Evolutionary conservation across 2,329 filamentous ascomycete genomes (phyloP), one percentile per base, ranked within the genome.

Genomic region (Ceratocystis variospora): DNA sequence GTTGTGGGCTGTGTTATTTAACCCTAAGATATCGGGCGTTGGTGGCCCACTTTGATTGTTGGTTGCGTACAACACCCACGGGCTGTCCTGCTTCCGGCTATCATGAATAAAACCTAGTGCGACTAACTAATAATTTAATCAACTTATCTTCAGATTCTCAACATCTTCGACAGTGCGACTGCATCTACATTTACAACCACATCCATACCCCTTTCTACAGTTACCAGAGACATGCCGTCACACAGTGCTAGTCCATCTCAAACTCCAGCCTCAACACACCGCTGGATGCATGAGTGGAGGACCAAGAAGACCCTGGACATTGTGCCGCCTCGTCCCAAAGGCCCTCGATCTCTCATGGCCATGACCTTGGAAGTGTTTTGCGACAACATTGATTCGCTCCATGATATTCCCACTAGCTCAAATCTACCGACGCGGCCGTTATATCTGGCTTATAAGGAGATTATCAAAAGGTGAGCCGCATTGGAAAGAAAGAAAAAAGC

Each of bases 321-420:
- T 2, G 15, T 17, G 7, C 44, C 46, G 5, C 50, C 33, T 15
- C n/a, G 28, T 41, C 19, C 15, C 8, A 48, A 64, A 22, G 61
- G 61, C 12, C 41, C 37, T 19, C 62, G 53, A 3, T 53, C 66
- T 19, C 55, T 67, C 5, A 45, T 57, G 48, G 62, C 61, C 1
- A 45, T 67, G 53, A 45, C 31, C 2, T 50, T 64, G 44, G 66
- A 67, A 22, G 48, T 45, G 7, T 28, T 67, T 17, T 64, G 62
- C 17, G 53, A 41, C 12, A 67, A 67, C 41, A 57, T 57, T 3
- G 33, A 17, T 12, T 55, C 17, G 1, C 12, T 66, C 3, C 55
- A 41, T n/a, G 31, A 59, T 0, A 31, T 59, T 8, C 55, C 25
- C 25, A 17, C 2, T 8, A 17, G 55, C 31, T n/a, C 55, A 25